Evolutionary conservation across 257 asterid genomes (phyloP).

Genomic region (Marsdenia floribunda): DNA sequence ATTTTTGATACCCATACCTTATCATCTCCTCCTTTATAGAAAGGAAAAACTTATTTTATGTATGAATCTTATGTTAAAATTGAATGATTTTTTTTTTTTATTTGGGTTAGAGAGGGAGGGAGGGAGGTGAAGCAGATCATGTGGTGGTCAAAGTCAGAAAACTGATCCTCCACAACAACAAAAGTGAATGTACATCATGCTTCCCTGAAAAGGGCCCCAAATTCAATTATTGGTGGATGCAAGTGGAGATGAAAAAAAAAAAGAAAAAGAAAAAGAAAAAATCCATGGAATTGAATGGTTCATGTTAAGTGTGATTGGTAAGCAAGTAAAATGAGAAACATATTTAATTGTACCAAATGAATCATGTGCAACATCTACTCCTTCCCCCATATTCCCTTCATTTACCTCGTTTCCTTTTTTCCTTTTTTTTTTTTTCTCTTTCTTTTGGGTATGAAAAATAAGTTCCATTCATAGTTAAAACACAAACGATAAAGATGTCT

Average conservation of each 20-base stretch:
- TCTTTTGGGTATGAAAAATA: too few species aligned
- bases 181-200: background rate
- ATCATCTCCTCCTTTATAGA: too few species aligned
- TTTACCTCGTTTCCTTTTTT: background rate
- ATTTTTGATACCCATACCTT: too few species aligned
- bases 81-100: background rate
- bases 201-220: background rate
- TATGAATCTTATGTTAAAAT: too few species aligned
- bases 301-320: background rate
- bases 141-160: conserved; percentile 2
- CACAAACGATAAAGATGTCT: too few species aligned
- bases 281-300: background rate
- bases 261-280: background rate
- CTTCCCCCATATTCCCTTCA: background rate
- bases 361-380: conserved; percentile 16
- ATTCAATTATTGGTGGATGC: background rate
- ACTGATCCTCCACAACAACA: background rate
- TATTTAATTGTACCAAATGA: background rate
- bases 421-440: too few species aligned
- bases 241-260: too few species aligned
- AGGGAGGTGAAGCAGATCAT: background rate
- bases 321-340: conserved; percentile 6
- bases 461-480: too few species aligned
- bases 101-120: background rate
- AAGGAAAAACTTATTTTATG: too few species aligned